Evolutionary conservation across 2,329 filamentous ascomycete species (phyloP).

Genomic region (Mariannaea elegans): DNA sequence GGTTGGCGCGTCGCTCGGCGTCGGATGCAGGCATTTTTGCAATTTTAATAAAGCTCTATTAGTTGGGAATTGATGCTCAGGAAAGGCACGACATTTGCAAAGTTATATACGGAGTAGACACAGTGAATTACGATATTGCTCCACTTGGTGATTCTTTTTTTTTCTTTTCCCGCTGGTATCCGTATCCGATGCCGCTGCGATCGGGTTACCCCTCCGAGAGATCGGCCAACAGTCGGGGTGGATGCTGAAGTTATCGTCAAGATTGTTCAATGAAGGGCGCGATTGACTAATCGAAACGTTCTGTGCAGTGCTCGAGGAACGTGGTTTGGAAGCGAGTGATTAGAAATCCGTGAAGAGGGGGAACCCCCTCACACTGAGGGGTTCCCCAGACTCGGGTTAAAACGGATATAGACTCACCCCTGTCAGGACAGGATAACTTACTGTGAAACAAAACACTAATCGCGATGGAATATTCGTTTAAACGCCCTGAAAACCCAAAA

Average conservation of each 20-base stretch:
- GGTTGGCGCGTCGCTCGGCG: slow-evolving; percentile 51
- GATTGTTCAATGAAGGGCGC: neutral
- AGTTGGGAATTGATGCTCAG: neutral
- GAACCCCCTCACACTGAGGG: no score
- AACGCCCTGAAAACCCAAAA: no score
- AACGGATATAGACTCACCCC: no score
- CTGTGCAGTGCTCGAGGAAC: no score
- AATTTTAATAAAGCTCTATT: no score
- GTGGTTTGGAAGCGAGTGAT: no score
- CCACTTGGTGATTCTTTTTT: slow-evolving; percentile 21
- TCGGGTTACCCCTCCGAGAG: slow-evolving; percentile 14
- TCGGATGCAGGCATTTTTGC: slow-evolving; percentile 35
- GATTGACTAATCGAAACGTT: no score
- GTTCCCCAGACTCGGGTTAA: no score
- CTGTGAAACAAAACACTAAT: no score
- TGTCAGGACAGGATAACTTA: no score
- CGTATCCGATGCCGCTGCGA: slow-evolving; percentile 27
- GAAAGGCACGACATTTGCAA: neutral
- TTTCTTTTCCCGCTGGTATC: slow-evolving; percentile 15
- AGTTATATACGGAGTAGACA: neutral
- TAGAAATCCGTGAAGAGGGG: no score
- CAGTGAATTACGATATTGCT: slow-evolving; percentile 14
- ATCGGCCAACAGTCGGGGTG: neutral
- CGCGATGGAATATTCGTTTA: no score
- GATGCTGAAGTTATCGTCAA: neutral